Percentiles rank a stretch among this genome's conserved stretches.
Evolutionary conservation across 129 eudicot genomes (phyloP).

Genomic region (Cynara cardunculus): DNA sequence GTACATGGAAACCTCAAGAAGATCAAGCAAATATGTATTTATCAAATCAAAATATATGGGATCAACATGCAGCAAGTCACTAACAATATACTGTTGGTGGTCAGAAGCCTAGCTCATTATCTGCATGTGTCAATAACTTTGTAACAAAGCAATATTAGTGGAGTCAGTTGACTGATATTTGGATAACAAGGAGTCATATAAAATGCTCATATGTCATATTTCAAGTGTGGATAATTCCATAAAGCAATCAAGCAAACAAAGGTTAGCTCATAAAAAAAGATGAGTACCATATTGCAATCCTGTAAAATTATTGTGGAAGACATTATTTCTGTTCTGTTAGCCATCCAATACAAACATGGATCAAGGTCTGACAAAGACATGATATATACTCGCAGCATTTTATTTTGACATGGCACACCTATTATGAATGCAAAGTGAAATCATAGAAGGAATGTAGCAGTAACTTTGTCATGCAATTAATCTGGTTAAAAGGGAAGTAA

Average conservation of each 20-base stretch:
- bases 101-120: no score
- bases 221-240: no score
- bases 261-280: background rate
- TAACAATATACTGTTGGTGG: no score
- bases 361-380: background rate
- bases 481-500: no score
- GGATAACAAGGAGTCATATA: background rate
- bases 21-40: background rate
- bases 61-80: background rate
- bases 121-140: no score
- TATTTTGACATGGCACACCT: no score
- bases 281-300: background rate
- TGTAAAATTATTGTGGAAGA: background rate
- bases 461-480: no score
- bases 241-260: background rate
- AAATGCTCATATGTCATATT: no score
- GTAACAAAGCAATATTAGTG: background rate
- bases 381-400: no score
- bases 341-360: background rate
- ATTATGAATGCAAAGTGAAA: no score
- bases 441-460: no score
- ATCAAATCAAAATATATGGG: background rate
- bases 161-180: background rate
- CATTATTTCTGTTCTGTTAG: background rate
- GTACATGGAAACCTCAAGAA: background rate